phyloP scores from a whole-genome alignment of 768 basidiomycete genomes.

The Piloderma croceum region DNA sequence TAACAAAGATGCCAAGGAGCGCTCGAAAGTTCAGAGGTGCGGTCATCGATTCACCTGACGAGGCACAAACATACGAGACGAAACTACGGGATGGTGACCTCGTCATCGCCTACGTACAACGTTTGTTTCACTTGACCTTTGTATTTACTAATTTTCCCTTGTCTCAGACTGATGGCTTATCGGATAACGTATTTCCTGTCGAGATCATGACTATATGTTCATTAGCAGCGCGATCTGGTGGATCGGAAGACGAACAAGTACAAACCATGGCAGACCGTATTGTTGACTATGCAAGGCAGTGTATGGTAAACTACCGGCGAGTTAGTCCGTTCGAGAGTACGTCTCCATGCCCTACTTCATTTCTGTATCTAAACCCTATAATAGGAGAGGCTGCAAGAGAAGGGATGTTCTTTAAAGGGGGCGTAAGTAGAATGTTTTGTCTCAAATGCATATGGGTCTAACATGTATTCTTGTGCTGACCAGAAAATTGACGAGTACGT shows the following conservation, averaged over 20 bases:
- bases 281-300: constrained; percentile 60
- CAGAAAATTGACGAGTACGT: constrained; percentile 82
- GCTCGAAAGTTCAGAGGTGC: constrained; percentile 9
- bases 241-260: constrained; percentile 54
- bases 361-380: constrained; percentile 1
- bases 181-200: constrained; percentile 56
- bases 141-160: not conserved
- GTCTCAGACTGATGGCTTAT: constrained; percentile 47
- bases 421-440: constrained; percentile 48
- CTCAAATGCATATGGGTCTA: constrained; percentile 4
- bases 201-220: constrained; percentile 70
- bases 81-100: constrained; percentile 50
- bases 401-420: constrained; percentile 62
- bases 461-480: constrained; percentile 5
- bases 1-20: constrained; percentile 29
- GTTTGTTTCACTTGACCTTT: not conserved
- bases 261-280: constrained; percentile 69
- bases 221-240: constrained; percentile 51
- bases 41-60: constrained; percentile 33
- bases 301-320: constrained; percentile 62
- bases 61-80: constrained; percentile 40
- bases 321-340: constrained; percentile 72
- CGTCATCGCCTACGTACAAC: constrained; percentile 42
- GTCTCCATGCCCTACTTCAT: constrained; percentile 19
- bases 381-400: constrained; percentile 60